These are phyloP conservation scores for Microbotryomycetes sp. DNA, from an alignment of 1,284 basidiomycete species.

Conservation along the genomic window DNA sequence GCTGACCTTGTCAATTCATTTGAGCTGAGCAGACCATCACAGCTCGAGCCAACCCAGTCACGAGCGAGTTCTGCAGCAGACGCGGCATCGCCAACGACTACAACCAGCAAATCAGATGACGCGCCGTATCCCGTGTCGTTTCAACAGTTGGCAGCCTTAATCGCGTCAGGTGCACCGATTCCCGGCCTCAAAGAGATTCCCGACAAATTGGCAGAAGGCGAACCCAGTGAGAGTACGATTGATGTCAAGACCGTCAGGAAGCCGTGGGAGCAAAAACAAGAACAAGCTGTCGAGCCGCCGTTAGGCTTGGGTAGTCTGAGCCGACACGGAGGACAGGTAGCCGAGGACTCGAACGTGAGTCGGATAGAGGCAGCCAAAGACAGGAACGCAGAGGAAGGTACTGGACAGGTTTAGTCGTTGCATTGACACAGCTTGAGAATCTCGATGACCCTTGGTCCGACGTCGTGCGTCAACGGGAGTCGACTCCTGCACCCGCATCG, in stretches of 20 bases:
- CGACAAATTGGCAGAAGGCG: conserved; percentile 27
- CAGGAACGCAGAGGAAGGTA: neutral
- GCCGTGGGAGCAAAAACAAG: conserved; percentile 32
- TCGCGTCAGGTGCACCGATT: conserved; percentile 32
- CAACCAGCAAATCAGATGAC: neutral
- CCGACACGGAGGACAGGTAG: neutral
- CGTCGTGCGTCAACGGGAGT: too few relatives aligned
- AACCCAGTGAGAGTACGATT: conserved; percentile 18
- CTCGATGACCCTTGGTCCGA: too few relatives aligned
- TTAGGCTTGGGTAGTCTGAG: neutral
- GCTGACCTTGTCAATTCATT: neutral
- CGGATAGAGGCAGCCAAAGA: neutral
- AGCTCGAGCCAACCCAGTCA: neutral
- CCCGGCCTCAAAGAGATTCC: conserved; percentile 35
- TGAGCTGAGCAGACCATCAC: neutral
- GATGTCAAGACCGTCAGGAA: conserved; percentile 16
- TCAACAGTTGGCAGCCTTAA: conserved; percentile 33
- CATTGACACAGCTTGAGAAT: too few relatives aligned
- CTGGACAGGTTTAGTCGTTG: neutral
- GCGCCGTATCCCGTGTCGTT: conserved; percentile 36
- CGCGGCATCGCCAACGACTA: neutral
- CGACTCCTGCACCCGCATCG: too few relatives aligned
- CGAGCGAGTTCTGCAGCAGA: too few relatives aligned
- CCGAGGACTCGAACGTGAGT: too few relatives aligned
- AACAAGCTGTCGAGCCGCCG: neutral